Percentiles rank a stretch among this genome's conserved stretches.
Evolutionary conservation across 2,329 filamentous ascomycete genomes (phyloP).

Genomic region (Talaromyces albobiverticillius): DNA sequence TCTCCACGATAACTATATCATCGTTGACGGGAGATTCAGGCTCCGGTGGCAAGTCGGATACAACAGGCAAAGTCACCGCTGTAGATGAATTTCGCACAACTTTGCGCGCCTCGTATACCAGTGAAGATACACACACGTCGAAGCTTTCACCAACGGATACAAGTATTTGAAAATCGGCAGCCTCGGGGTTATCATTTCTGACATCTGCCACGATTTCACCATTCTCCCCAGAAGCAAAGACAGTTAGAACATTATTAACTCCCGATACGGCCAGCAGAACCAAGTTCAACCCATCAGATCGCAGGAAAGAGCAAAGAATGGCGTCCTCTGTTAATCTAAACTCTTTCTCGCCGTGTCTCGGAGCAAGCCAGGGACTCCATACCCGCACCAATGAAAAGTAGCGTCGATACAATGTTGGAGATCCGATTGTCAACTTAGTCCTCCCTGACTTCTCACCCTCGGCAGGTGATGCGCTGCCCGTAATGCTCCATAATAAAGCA

Average conservation of each 20-base stretch:
- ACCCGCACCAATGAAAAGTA: conserved; percentile 81
- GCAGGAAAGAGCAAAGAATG: conserved; percentile 74
- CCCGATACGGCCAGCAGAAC: conserved; percentile 78
- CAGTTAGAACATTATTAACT: conserved; percentile 64
- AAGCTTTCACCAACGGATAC: conserved; percentile 70
- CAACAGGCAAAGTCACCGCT: conserved; percentile 14
- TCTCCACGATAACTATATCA: conserved; percentile 44
- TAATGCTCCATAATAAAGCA: conserved; percentile 43
- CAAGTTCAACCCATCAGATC: conserved; percentile 67
- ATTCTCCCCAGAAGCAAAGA: conserved; percentile 63
- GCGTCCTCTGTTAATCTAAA: conserved; percentile 75
- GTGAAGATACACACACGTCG: conserved; percentile 72
- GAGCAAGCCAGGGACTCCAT: conserved; percentile 82
- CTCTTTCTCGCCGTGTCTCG: conserved; percentile 70
- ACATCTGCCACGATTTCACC: conserved; percentile 68
- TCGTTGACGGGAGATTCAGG: conserved; percentile 34
- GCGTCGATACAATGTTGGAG: conserved; percentile 62
- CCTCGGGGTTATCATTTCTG: conserved; percentile 63
- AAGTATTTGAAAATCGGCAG: conserved; percentile 61
- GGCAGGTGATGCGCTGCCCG: conserved; percentile 59
- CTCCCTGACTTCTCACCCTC: conserved; percentile 55
- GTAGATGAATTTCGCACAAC: conserved; percentile 45
- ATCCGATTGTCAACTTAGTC: conserved; percentile 58
- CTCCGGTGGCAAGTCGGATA: conserved; percentile 18
- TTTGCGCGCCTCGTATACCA: conserved; percentile 82